A percentile compares a stretch with the other conserved stretches of the same genome.
phyloP scores from a whole-genome alignment of 768 basidiomycete genomes.

The Psilocybe cyanescens region DNA sequence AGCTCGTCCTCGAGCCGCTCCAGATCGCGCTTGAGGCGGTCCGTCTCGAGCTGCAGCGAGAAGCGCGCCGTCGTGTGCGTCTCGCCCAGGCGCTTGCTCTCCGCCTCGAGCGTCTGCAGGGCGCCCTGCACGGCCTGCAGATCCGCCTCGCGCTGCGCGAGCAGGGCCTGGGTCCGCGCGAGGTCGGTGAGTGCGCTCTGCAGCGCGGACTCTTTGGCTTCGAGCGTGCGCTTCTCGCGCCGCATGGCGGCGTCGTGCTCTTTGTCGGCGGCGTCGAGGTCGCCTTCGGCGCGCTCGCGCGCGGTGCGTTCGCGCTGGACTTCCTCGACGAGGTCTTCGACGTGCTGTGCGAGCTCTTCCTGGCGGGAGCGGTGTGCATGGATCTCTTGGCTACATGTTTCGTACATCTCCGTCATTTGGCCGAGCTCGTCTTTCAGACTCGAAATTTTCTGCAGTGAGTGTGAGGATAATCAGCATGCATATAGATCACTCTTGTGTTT shows the following conservation, averaged over 20 bases:
- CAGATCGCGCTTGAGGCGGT: conserved; percentile 83
- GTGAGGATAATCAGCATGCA: neutral
- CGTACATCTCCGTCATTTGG: conserved; percentile 67
- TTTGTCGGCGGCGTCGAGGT: conserved; percentile 59
- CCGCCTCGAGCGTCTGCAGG: conserved; percentile 71
- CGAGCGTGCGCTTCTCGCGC: conserved; percentile 63
- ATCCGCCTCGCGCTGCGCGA: conserved; percentile 78
- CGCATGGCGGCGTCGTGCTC: conserved; percentile 66
- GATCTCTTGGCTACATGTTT: conserved; percentile 63
- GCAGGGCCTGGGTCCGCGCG: conserved; percentile 60
- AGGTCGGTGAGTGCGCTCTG: conserved; percentile 67
- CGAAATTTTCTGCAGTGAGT: conserved; percentile 63
- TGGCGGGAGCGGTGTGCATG: conserved; percentile 71
- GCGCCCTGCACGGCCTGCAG: conserved; percentile 72
- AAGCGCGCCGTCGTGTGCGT: conserved; percentile 82
- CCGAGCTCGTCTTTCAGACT: conserved; percentile 66
- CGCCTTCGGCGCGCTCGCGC: conserved; percentile 56
- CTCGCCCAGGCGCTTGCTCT: conserved; percentile 82
- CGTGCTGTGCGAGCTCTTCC: conserved; percentile 76
- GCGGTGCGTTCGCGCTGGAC: conserved; percentile 59
- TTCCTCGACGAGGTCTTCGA: conserved; percentile 72
- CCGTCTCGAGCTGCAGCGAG: conserved; percentile 88
- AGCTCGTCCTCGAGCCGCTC: conserved; percentile 82
- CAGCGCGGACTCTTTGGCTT: conserved; percentile 72
- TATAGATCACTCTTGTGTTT: neutral